phyloP scores from a whole-genome alignment of 2,329 filamentous ascomycete genomes.

The Cladophialophora carrionii region DNA sequence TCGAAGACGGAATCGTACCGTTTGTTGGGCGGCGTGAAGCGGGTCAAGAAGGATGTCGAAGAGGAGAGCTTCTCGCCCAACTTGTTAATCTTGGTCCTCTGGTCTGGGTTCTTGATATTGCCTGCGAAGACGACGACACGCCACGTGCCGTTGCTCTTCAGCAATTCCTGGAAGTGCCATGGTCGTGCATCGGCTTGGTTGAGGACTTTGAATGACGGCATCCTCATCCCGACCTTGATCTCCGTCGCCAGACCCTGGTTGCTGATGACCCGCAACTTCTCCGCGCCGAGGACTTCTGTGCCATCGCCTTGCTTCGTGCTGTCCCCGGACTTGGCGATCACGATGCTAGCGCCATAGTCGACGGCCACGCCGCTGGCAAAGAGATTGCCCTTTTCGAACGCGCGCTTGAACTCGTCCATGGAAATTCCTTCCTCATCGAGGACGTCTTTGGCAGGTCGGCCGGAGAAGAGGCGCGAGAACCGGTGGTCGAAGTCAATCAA shows the following conservation, averaged over 20 bases:
- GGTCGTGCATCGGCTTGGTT: constrained; percentile 46
- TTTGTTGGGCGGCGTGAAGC: constrained; percentile 47
- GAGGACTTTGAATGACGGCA: constrained; percentile 44
- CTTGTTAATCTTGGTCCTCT: constrained; percentile 42
- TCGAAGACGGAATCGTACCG: constrained; percentile 59
- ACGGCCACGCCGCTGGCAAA: constrained; percentile 64
- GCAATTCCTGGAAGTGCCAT: constrained; percentile 45
- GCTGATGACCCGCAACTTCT: constrained; percentile 30
- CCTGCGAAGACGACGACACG: constrained; percentile 61
- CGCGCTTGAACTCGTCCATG: constrained; percentile 65
- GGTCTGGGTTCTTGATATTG: constrained; percentile 50
- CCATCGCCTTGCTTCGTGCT: constrained; percentile 53
- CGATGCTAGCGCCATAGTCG: constrained; percentile 60
- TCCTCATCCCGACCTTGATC: constrained; percentile 44
- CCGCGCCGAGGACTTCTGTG: constrained; percentile 47
- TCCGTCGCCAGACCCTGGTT: constrained; percentile 32
- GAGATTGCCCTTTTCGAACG: constrained; percentile 62
- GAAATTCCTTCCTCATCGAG: constrained; percentile 64
- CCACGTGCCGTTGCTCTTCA: constrained; percentile 47
- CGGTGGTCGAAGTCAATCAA: constrained; percentile 67
- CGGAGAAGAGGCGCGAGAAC: constrained; percentile 60
- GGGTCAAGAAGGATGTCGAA: constrained; percentile 49
- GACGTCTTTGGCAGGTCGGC: constrained; percentile 61
- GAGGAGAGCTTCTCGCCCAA: constrained; percentile 54
- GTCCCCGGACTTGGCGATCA: constrained; percentile 59